A percentile compares a stretch with the other conserved stretches of the same genome.
These are phyloP conservation scores for Exophiala bonariae DNA, from an alignment of 2,329 filamentous ascomycete genomes.

Conservation along the genomic window DNA sequence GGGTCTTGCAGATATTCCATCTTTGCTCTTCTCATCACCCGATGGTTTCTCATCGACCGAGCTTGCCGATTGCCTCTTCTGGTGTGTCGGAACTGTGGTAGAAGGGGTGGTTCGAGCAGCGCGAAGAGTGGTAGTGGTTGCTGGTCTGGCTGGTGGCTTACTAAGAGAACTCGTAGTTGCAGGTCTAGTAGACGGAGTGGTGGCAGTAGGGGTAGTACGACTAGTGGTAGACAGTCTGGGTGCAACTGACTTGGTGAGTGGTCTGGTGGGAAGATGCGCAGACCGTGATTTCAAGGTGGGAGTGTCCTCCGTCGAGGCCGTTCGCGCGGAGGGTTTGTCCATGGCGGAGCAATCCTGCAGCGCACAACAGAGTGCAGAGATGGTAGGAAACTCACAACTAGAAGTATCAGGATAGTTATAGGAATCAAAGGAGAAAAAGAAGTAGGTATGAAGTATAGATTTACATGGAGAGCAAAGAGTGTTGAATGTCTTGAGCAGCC, in stretches of 20 bases:
- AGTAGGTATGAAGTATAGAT: too few species aligned
- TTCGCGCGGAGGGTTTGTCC: slow-evolving; percentile 15
- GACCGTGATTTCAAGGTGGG: slow-evolving; percentile 29
- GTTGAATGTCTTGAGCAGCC: too few species aligned
- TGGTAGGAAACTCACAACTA: too few species aligned
- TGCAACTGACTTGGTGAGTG: slow-evolving; percentile 36
- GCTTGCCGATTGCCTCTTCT: slow-evolving; percentile 41
- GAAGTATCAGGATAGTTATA: too few species aligned
- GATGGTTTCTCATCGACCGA: slow-evolving; percentile 35
- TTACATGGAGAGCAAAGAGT: too few species aligned
- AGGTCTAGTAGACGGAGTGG: slow-evolving; percentile 31
- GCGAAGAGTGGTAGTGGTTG: slow-evolving; percentile 33
- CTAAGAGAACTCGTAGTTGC: slow-evolving; percentile 40
- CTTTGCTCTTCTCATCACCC: slow-evolving; percentile 42
- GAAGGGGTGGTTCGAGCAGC: slow-evolving; percentile 36
- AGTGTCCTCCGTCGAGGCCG: slow-evolving; percentile 9
- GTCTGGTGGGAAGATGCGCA: slow-evolving; percentile 33
- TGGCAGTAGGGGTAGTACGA: slow-evolving; percentile 30
- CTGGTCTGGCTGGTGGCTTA: slow-evolving; percentile 46
- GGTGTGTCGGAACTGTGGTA: slow-evolving; percentile 39
- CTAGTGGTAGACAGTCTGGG: slow-evolving; percentile 30
- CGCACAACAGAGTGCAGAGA: too few species aligned
- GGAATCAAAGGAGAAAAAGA: too few species aligned
- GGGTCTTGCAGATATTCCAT: slow-evolving; percentile 41
- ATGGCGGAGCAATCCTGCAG: slow-evolving; percentile 2